A percentile compares a stretch with the other conserved stretches of the same genome.
Evolutionary conservation across 108 stramenopile species (phyloP).

Genomic region (Skeletonema costatum): DNA sequence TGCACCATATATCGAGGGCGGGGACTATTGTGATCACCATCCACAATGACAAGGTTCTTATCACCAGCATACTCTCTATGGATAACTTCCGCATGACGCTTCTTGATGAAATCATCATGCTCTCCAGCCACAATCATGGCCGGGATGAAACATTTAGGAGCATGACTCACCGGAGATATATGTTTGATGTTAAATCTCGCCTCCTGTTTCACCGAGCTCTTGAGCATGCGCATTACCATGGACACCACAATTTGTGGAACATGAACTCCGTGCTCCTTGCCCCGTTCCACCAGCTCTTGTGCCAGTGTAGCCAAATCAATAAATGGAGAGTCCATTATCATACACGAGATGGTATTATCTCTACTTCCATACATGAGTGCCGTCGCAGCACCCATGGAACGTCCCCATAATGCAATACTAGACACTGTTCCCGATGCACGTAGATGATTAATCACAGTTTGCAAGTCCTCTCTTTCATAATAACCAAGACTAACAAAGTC

Average conservation of each 20-base stretch:
- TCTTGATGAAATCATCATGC: conserved; percentile 71
- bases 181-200: conserved; percentile 66
- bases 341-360: conserved; percentile 68
- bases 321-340: conserved; percentile 85
- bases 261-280: conserved; percentile 51
- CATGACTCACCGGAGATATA: conserved; percentile 62
- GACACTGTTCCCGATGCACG: conserved; percentile 51
- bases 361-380: conserved; percentile 81
- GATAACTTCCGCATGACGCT: conserved; percentile 47
- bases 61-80: conserved; percentile 74
- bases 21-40: conserved; percentile 82
- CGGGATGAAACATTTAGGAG: conserved; percentile 65
- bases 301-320: conserved; percentile 66
- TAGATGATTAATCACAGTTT: conserved; percentile 53
- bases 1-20: conserved; percentile 55
- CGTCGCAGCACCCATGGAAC: conserved; percentile 90
- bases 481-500: conserved; percentile 82
- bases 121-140: conserved; percentile 73
- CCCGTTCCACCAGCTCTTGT: conserved; percentile 76
- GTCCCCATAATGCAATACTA: conserved; percentile 84
- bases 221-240: conserved; percentile 59
- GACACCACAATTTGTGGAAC: conserved; percentile 41
- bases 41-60: conserved; percentile 75
- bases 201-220: conserved; percentile 49
- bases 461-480: conserved; percentile 81